These are phyloP conservation scores for Cnidoscolus chayamansa DNA, from an alignment of 441 rosid genomes.

Conservation along the genomic window DNA sequence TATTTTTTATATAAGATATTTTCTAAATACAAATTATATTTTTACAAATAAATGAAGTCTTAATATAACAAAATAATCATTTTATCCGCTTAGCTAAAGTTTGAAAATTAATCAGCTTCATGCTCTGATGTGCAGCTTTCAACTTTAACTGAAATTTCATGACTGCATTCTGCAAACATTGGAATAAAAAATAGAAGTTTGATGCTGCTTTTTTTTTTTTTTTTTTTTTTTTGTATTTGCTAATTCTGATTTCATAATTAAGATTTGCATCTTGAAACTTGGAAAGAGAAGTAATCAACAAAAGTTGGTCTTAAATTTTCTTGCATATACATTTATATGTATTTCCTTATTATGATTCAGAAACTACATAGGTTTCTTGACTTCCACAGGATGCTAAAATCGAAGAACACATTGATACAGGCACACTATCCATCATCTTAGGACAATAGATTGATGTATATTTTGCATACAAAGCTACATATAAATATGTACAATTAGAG, in stretches of 20 bases:
- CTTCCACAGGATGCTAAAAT: not conserved
- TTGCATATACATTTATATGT: not conserved
- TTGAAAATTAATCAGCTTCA: too few species aligned
- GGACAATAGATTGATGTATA: not conserved
- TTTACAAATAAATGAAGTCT: too few species aligned
- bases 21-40: too few species aligned
- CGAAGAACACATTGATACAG: too few species aligned
- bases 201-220: too few species aligned
- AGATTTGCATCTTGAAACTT: not conserved
- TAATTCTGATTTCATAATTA: not conserved
- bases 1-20: too few species aligned
- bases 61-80: too few species aligned
- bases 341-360: too few species aligned
- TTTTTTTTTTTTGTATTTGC: not conserved
- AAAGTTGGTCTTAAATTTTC: not conserved
- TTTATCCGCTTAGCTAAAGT: too few species aligned
- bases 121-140: not conserved
- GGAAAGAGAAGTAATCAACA: not conserved
- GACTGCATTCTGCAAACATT: not conserved
- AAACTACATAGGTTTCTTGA: not conserved
- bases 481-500: constrained; percentile 13
- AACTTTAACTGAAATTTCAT: not conserved
- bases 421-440: too few species aligned
- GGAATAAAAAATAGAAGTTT: not conserved
- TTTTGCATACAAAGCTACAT: not conserved